Base-by-base conservation (phyloP, 2,329 filamentous ascomycete genomes). In the Botrytis fragariae region DNA sequence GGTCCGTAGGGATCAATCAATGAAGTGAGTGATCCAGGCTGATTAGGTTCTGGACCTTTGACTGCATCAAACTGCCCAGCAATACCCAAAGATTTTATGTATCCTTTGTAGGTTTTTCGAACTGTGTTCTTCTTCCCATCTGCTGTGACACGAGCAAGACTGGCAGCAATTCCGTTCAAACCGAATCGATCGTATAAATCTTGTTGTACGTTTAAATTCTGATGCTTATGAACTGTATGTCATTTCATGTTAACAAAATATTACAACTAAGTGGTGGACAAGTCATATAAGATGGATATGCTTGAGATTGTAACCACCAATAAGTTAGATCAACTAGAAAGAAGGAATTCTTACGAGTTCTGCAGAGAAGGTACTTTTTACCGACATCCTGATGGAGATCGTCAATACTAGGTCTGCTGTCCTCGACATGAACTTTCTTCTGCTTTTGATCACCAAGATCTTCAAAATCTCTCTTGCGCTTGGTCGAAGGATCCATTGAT, bases 81-180 rank as follows among this genome's bases (percentile, higher is more conserved):
- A 39, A 91, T 84, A 51, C 88, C 88, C 45, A 91, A 82, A 63
- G 86, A 86, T 83, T 91, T 91, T 80, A 91, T 89, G 76, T 91
- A 88, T 70, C 89, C 89, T 81, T 91, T 91, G 83, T 91, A 91
- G 25, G 89, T 91, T 80, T 91, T 91, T 39, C 89, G 86, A 67
- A 91, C 84, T 76, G 87, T 88, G 79, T 91, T 91, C 84, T 91
- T 91, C 80, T 90, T 87, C 16, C 89, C 89, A 79, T 90, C 90
- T 22, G 89, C 88, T 79, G 90, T 88, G 71, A 87, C 87, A 74
- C 89, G 86, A 74, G 89, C 89, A 59, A 91, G 88, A 76, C 89
- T 87, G 73, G 86, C 85, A 73, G 89, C 89, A 72, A 91, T 85
- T 70, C 81, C 82, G 65, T 85, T 84, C 76, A 91, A 82, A 78